Percentiles rank a stretch among this genome's conserved stretches.
Evolutionary conservation across 2,329 filamentous ascomycete genomes (phyloP).

Genomic region (Capronia americana): DNA sequence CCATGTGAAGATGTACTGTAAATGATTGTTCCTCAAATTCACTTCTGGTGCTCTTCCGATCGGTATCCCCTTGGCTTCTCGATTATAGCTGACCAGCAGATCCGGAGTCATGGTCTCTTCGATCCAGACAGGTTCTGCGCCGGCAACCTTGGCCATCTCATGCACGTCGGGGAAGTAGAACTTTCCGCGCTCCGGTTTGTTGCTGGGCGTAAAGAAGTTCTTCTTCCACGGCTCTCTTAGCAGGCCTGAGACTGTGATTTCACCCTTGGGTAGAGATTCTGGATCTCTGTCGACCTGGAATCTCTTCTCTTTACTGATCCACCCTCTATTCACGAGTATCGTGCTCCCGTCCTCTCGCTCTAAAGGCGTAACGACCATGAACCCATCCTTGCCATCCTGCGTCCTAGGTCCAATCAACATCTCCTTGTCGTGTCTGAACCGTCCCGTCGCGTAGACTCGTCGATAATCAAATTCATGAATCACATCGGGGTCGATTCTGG

Average conservation of each 20-base stretch:
- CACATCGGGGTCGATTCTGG: slow-evolving; percentile 78
- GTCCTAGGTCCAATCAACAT: slow-evolving; percentile 95
- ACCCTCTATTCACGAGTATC: slow-evolving; percentile 86
- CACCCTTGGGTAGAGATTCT: slow-evolving; percentile 70
- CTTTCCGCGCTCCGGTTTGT: slow-evolving; percentile 78
- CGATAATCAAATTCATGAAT: slow-evolving; percentile 91
- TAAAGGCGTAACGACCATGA: slow-evolving; percentile 87
- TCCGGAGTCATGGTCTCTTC: slow-evolving; percentile 94
- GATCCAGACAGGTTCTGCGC: slow-evolving; percentile 89
- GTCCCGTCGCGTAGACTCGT: slow-evolving; percentile 76
- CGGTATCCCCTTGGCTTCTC: slow-evolving; percentile 80
- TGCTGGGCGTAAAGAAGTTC: slow-evolving; percentile 96
- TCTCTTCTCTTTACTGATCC: slow-evolving; percentile 80
- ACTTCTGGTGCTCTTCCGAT: slow-evolving; percentile 89
- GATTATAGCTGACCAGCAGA: slow-evolving; percentile 75
- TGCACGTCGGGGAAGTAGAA: slow-evolving; percentile 95
- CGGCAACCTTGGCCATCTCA: slow-evolving; percentile 84
- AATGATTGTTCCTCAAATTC: slow-evolving; percentile 93
- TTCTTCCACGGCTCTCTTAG: slow-evolving; percentile 92
- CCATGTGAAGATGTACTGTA: slow-evolving; percentile 99
- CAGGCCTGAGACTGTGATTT: slow-evolving; percentile 82
- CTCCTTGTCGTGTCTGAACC: slow-evolving; percentile 84
- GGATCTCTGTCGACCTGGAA: slow-evolving; percentile 65
- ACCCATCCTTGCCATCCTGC: slow-evolving; percentile 87
- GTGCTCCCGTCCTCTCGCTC: slow-evolving; percentile 72